phyloP scores from a whole-genome alignment of 2,329 filamentous ascomycete genomes.

The Cladorrhinum sp. region DNA sequence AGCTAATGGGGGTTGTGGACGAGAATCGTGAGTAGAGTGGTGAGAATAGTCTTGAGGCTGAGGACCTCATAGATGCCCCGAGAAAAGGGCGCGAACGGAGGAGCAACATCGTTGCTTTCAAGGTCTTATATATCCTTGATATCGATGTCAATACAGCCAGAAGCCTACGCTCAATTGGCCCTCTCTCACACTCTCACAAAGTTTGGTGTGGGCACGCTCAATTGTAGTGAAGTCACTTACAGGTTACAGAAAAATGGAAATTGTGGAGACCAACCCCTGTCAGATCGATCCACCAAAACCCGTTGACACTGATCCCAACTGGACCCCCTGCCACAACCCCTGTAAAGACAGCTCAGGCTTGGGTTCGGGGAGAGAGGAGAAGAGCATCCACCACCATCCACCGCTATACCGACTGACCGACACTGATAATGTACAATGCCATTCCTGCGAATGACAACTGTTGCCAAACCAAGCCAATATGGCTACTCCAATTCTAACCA shows the following conservation, averaged over 20 bases:
- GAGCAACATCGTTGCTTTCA: neutral
- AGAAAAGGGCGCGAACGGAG: neutral
- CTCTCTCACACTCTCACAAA: neutral
- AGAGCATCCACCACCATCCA: neutral
- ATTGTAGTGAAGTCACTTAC: neutral
- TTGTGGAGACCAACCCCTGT: neutral
- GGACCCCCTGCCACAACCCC: neutral
- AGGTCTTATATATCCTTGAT: neutral
- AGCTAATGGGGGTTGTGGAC: no score
- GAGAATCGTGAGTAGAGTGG: neutral
- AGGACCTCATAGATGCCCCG: neutral
- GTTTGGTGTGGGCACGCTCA: neutral
- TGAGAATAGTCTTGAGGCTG: neutral
- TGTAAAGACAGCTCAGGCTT: neutral
- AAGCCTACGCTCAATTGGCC: neutral
- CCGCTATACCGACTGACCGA: neutral
- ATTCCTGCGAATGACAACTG: neutral
- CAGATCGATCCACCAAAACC: neutral
- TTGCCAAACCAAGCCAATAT: neutral
- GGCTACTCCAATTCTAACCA: conserved; percentile 67
- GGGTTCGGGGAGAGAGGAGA: neutral
- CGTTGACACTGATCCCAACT: neutral
- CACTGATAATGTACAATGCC: neutral
- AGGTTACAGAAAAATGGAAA: neutral
- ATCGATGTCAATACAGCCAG: no score